Conservation (phyloP, 2,329 filamentous ascomycete genomes). For the Hypoxylon sp. region DNA sequence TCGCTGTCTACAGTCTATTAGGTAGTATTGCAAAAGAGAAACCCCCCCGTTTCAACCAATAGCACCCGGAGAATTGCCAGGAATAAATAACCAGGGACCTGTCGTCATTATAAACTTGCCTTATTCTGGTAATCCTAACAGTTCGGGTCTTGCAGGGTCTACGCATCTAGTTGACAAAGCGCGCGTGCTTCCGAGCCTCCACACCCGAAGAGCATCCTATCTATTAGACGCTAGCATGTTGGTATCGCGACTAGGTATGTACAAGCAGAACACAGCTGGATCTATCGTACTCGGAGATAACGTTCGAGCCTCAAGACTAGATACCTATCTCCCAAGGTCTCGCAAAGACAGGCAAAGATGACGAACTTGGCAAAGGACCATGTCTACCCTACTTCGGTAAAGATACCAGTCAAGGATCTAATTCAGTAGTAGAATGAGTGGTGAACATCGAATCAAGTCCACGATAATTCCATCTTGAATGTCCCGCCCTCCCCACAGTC, state of each 20-base stretch:
- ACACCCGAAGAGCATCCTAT: conserved; percentile 8
- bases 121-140: conserved; percentile 26
- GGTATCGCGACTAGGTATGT: conserved; percentile 4
- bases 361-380: too few species aligned
- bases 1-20: conserved; percentile 11
- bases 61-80: not conserved
- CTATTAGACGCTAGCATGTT: conserved; percentile 9
- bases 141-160: too few species aligned
- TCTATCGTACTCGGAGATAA: not conserved
- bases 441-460: conserved; percentile 2
- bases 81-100: conserved; percentile 5
- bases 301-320: conserved; percentile 2
- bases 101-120: conserved; percentile 16
- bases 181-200: conserved; percentile 8
- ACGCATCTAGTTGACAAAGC: conserved; percentile 7
- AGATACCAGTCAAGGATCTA: conserved; percentile 23
- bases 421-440: not conserved
- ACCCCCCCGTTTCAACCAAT: conserved; percentile 20
- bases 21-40: not conserved
- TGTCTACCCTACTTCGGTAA: conserved; percentile 21
- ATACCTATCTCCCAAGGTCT: too few species aligned
- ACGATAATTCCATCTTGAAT: conserved; percentile 1
- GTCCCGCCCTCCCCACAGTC: conserved; percentile 21
- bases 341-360: too few species aligned
- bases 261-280: not conserved